phyloP scores from a whole-genome alignment of 2,329 filamentous ascomycete genomes.

The Coleophoma cylindrospora region DNA sequence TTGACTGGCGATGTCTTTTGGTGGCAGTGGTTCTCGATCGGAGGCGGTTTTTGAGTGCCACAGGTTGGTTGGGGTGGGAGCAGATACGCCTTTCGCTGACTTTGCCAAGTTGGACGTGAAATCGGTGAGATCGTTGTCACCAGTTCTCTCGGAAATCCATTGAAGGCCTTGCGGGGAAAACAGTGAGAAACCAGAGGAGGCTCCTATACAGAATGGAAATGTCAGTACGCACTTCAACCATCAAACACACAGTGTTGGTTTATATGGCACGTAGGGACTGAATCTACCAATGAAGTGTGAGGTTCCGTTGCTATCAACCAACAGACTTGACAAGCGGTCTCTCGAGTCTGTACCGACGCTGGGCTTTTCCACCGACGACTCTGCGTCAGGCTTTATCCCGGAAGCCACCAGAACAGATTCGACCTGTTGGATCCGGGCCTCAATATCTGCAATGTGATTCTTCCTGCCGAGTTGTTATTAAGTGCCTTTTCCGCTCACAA shows the following conservation, averaged over 20 bases:
- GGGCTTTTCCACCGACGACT: background rate
- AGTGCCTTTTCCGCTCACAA: too few relatives aligned
- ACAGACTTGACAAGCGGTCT: background rate
- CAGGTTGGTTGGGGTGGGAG: background rate
- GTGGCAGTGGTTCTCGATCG: conserved; percentile 5
- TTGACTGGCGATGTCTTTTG: conserved; percentile 4
- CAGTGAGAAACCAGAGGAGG: conserved; percentile 7
- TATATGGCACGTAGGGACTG: background rate
- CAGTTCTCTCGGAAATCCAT: conserved; percentile 7
- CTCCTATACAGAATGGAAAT: conserved; percentile 1
- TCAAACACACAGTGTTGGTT: background rate
- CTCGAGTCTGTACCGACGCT: background rate
- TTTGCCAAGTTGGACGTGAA: background rate
- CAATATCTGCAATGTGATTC: background rate
- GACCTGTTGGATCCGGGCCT: background rate
- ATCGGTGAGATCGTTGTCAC: background rate
- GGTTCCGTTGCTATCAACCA: background rate
- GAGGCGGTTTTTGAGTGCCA: background rate
- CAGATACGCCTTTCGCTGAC: background rate
- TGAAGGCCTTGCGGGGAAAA: conserved; percentile 8
- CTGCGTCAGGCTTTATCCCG: background rate
- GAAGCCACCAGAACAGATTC: background rate
- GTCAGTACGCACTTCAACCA: conserved; percentile 2
- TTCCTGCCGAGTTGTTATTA: background rate
- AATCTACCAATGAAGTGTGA: background rate